Evolutionary conservation across 1,284 basidiomycete species (phyloP), one percentile per base, ranked within the genome.

Genomic region (Puccinia horiana): DNA sequence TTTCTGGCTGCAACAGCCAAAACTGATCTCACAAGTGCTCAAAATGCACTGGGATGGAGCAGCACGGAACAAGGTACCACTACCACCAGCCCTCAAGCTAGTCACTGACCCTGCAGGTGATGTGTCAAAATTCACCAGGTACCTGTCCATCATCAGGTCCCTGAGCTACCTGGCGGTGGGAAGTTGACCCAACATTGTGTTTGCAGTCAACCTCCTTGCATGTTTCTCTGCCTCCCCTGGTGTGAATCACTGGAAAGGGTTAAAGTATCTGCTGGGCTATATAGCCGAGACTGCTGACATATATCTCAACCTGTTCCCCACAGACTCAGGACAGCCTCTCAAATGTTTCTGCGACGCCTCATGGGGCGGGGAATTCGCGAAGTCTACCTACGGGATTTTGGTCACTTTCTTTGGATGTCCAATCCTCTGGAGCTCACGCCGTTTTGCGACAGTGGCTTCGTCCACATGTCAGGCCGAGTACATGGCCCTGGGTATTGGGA

Each of bases 401-500:
- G 61, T 56, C 3, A 26, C 58, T 4, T 76, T 76, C 26, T 40
- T 58, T 14, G 74, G 52, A 9, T 76, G 74, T 29, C 54, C 54
- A 2, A 23, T 76, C 5, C 26, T 56, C 1, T 76, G 54, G 74
- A 37, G 29, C 29, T 32, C 29, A 9, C 5, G 52, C 8, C 32
- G 54, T 3, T 54, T 37, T 18, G 56, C 29, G 14, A 42, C 54
- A 1, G 75, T 76, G 11, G 75, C 75, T 37, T 42, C 75, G 5
- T 76, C 56, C 12, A 63, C 54, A 9, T 76, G 75, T 26, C 75
- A 76, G 20, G 73, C 73, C 3, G 73, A 76, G n/a, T 76, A 40
- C 37, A 76, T 76, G 75, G 75, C 32, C 26, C 26, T 56, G 40
- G 75, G 26, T 76, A 32, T n/a, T n/a, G n/a, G n/a, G n/a, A n/a